These are phyloP conservation scores for Lanmaoa pseudosensibilis DNA, from an alignment of 768 basidiomycete species.

Conservation along the genomic window DNA sequence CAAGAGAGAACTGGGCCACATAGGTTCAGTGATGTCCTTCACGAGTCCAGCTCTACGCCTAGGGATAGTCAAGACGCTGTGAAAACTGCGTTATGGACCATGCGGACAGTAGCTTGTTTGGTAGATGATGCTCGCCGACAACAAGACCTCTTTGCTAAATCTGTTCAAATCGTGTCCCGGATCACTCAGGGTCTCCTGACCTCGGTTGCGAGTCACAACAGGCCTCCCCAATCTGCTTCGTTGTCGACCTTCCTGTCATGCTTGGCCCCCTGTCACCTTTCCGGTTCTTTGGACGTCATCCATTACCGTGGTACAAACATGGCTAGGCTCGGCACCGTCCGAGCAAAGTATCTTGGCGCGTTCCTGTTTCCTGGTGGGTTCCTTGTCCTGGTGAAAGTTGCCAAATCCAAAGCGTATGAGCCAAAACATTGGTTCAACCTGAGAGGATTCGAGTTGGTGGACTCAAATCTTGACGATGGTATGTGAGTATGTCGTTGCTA, in stretches of 20 bases:
- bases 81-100: slow-evolving; percentile 57
- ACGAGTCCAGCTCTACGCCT: not conserved
- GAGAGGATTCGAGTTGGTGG: slow-evolving; percentile 66
- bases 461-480: slow-evolving; percentile 76
- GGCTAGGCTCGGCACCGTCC: slow-evolving; percentile 50
- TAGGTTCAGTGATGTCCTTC: not conserved
- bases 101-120: slow-evolving; percentile 71
- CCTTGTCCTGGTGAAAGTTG: slow-evolving; percentile 82
- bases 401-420: slow-evolving; percentile 79
- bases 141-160: slow-evolving; percentile 65
- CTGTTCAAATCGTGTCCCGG: slow-evolving; percentile 66
- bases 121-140: slow-evolving; percentile 80
- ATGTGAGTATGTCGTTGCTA: slow-evolving; percentile 32
- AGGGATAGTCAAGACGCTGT: slow-evolving; percentile 16
- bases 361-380: slow-evolving; percentile 89
- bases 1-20: slow-evolving; percentile 17
- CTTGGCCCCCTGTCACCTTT: slow-evolving; percentile 75
- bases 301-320: slow-evolving; percentile 54
- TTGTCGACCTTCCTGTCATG: slow-evolving; percentile 64
- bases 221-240: slow-evolving; percentile 38
- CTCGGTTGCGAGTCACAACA: slow-evolving; percentile 27
- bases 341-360: slow-evolving; percentile 84
- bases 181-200: slow-evolving; percentile 44
- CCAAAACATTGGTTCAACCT: slow-evolving; percentile 87
- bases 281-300: slow-evolving; percentile 87